A percentile compares a stretch with the other conserved stretches of the same genome.
These are phyloP conservation scores for Nicotiana knightiana DNA, from an alignment of 257 asterid genomes.

Conservation along the genomic window DNA sequence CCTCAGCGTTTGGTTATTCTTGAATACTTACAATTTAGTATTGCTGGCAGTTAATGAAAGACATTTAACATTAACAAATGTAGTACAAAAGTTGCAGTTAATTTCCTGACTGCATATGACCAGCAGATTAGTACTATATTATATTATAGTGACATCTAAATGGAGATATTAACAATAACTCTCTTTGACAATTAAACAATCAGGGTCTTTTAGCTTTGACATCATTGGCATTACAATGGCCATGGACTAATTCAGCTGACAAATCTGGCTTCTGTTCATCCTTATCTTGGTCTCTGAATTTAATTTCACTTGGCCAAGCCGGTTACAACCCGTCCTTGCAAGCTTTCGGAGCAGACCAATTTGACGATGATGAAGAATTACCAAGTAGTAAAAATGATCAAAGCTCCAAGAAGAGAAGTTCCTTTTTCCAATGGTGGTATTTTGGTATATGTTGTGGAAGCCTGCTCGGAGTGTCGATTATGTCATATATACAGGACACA, in stretches of 20 bases:
- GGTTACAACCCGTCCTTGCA: slow-evolving; percentile 89
- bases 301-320: slow-evolving; percentile 81
- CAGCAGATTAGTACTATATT: background rate
- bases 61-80: background rate
- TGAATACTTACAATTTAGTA: no score
- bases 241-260: slow-evolving; percentile 31
- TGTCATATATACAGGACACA: slow-evolving; percentile 82
- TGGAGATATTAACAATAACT: background rate
- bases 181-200: background rate
- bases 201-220: slow-evolving; percentile 85
- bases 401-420: slow-evolving; percentile 39
- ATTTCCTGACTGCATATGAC: background rate
- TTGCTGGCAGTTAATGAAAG: background rate
- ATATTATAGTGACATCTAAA: background rate
- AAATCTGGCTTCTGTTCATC: slow-evolving; percentile 35
- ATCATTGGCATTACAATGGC: slow-evolving; percentile 54
- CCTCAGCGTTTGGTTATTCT: no score
- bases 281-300: slow-evolving; percentile 52
- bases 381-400: slow-evolving; percentile 26
- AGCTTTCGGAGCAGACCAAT: slow-evolving; percentile 88
- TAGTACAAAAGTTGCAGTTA: background rate
- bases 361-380: slow-evolving; percentile 35
- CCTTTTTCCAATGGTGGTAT: slow-evolving; percentile 93
- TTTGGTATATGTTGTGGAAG: slow-evolving; percentile 86
- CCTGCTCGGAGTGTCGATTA: slow-evolving; percentile 62